A percentile compares a stretch with the other conserved stretches of the same genome.
Evolutionary conservation across 2,329 filamentous ascomycete genomes (phyloP).

Genomic region (Colletotrichum cuscutae): DNA sequence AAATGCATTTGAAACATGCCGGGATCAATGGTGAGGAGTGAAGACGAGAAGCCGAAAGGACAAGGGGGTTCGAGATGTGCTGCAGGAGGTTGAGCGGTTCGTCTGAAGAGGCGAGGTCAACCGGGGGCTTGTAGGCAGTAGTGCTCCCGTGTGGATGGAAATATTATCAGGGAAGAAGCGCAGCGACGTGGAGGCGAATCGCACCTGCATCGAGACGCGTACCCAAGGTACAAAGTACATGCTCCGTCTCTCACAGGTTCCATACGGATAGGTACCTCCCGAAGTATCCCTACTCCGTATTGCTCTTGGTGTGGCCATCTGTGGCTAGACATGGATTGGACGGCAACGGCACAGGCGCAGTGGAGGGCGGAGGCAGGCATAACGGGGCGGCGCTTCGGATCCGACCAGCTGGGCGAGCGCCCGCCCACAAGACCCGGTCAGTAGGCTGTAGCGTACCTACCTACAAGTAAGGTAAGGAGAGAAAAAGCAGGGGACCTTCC

Average conservation of each 20-base stretch:
- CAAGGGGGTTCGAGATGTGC: background rate
- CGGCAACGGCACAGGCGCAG: background rate
- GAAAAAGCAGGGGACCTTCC: background rate
- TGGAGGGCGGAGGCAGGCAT: background rate
- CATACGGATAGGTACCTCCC: too few species aligned
- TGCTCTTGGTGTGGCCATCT: background rate
- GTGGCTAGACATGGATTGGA: background rate
- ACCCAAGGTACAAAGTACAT: too few species aligned
- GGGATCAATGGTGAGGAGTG: constrained; percentile 1
- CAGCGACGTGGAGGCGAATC: background rate
- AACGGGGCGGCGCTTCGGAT: constrained; percentile 12
- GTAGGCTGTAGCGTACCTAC: too few species aligned
- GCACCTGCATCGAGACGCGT: background rate
- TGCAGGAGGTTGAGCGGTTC: constrained; percentile 2
- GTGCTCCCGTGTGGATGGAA: constrained; percentile 4
- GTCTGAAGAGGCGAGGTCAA: constrained; percentile 14
- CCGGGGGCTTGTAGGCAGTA: background rate
- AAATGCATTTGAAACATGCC: constrained; percentile 9
- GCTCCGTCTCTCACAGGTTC: too few species aligned
- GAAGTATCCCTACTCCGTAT: background rate
- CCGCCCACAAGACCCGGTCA: background rate
- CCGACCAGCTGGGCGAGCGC: constrained; percentile 12
- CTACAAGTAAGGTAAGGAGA: background rate
- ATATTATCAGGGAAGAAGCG: background rate
- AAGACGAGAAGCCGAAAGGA: background rate